These are phyloP conservation scores for Chlorociboria aeruginascens DNA, from an alignment of 495 filamentous ascomycete genomes.

Conservation along the genomic window DNA sequence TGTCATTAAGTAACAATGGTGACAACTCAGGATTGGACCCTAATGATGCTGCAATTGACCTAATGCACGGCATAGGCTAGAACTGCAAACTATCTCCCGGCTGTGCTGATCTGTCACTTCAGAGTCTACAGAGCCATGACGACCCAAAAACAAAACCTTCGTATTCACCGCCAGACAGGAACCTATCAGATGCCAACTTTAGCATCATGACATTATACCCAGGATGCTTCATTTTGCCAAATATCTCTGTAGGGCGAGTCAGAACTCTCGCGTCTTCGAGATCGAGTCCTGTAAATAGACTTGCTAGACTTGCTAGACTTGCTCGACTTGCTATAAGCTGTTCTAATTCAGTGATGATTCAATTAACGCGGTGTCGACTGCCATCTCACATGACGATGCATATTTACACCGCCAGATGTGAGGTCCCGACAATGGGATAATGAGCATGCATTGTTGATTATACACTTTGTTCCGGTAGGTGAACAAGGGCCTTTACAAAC, in stretches of 20 bases:
- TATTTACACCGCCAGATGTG: constrained; percentile 18
- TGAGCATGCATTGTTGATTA: constrained; percentile 6
- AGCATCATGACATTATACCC: no score
- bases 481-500: constrained; percentile 11
- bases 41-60: constrained; percentile 1
- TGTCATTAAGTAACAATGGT: constrained; percentile 5
- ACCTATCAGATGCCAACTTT: constrained; percentile 1
- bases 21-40: constrained; percentile 11
- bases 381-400: constrained; percentile 11
- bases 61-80: constrained; percentile 19
- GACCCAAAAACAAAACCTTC: constrained; percentile 5
- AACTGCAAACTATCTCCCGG: background rate
- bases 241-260: no score
- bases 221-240: no score
- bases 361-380: background rate
- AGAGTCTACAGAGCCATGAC: constrained; percentile 4
- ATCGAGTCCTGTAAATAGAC: no score
- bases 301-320: no score
- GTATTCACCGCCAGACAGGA: constrained; percentile 13
- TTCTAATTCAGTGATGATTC: no score
- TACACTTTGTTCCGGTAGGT: constrained; percentile 6
- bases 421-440: constrained; percentile 10
- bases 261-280: no score
- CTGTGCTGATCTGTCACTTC: background rate
- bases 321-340: no score